These are phyloP conservation scores for Aspergillus sclerotioniger DNA, from an alignment of 495 filamentous ascomycete species.

Conservation along the genomic window DNA sequence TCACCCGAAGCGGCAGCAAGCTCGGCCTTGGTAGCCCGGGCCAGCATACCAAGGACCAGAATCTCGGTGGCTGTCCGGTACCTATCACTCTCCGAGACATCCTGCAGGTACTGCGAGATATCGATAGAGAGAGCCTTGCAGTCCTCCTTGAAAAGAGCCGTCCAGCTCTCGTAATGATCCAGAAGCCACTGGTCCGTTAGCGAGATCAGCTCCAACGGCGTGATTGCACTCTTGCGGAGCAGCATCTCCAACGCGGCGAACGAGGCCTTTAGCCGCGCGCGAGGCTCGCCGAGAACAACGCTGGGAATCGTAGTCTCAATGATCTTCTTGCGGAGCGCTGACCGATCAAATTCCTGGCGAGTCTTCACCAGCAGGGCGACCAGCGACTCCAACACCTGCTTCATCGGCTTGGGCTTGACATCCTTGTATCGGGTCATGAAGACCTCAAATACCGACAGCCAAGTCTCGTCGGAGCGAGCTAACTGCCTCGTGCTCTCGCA, in stretches of 20 bases:
- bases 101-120: conserved; percentile 15
- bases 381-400: conserved; percentile 64
- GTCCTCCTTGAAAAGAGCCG: conserved; percentile 30
- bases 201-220: conserved; percentile 30
- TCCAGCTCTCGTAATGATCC: conserved; percentile 31
- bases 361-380: conserved; percentile 51
- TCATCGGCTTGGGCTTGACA: conserved; percentile 70
- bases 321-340: conserved; percentile 22
- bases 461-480: conserved; percentile 50
- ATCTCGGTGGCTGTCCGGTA: conserved; percentile 27
- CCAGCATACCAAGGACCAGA: conserved; percentile 37
- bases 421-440: conserved; percentile 74
- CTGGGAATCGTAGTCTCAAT: conserved; percentile 31
- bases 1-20: conserved; percentile 65
- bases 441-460: conserved; percentile 61
- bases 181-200: conserved; percentile 34
- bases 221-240: conserved; percentile 37
- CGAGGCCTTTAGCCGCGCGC: conserved; percentile 40
- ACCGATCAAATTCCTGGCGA: conserved; percentile 31
- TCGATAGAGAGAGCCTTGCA: conserved; percentile 28
- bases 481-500: conserved; percentile 32
- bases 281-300: conserved; percentile 40
- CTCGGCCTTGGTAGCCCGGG: conserved; percentile 47
- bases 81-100: conserved; percentile 12
- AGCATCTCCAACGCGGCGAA: conserved; percentile 44